A percentile compares a stretch with the other conserved stretches of the same genome.
Evolutionary conservation across 805 yeast genomes (phyloP).

Genomic region (Saccharomycopsis sp.): DNA sequence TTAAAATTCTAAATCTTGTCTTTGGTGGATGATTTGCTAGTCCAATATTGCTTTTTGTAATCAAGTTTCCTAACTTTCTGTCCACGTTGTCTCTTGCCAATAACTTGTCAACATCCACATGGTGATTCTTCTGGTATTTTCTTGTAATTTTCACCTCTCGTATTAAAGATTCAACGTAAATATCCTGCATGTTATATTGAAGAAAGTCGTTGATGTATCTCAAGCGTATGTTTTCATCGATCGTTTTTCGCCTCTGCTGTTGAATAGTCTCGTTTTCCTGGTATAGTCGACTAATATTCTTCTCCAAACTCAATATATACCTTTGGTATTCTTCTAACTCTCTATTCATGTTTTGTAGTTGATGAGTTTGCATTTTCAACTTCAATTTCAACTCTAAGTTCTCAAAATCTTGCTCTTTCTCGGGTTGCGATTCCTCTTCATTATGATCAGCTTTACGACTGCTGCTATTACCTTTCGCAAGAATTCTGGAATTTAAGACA

Average conservation of each 20-base stretch:
- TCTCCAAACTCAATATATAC: constrained; percentile 7
- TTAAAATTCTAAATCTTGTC: neutral
- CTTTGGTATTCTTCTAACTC: constrained; percentile 1
- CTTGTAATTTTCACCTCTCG: neutral
- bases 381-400: neutral
- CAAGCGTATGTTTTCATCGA: neutral
- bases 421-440: neutral
- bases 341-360: neutral
- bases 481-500: neutral
- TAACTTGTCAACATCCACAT: neutral
- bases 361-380: constrained; percentile 1
- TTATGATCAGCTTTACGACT: neutral
- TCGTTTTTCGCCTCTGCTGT: neutral
- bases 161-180: constrained; percentile 7
- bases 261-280: neutral
- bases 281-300: neutral
- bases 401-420: neutral
- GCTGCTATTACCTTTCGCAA: neutral
- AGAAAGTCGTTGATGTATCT: constrained; percentile 5
- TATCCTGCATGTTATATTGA: constrained; percentile 5
- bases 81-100: neutral
- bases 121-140: neutral
- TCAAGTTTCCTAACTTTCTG: neutral
- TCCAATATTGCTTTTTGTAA: neutral
- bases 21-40: neutral